Evolutionary conservation across 139 green algal genomes (phyloP).

Genomic region (Chlorella sp.): DNA sequence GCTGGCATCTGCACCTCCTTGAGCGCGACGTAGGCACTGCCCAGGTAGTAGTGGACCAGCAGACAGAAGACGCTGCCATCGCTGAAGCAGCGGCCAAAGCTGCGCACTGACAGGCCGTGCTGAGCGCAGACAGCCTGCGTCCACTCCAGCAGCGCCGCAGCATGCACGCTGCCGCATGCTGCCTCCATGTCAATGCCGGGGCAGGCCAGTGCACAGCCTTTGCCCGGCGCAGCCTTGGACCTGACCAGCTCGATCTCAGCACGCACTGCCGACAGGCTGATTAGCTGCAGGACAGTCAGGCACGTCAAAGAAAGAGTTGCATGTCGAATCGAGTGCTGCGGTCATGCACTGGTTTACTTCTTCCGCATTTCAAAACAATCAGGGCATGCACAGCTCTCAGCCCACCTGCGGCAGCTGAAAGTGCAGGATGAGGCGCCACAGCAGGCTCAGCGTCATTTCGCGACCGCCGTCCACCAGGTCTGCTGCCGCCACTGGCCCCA

Average conservation of each 20-base stretch:
- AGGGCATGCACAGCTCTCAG: neutral
- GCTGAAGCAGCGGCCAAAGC: slow-evolving; percentile 73
- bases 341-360: no score
- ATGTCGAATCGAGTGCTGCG: no score
- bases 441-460: slow-evolving; percentile 64
- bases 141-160: slow-evolving; percentile 74
- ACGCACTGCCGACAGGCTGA: slow-evolving; percentile 13
- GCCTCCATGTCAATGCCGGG: neutral
- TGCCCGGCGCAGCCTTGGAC: slow-evolving; percentile 12
- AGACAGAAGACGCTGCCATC: slow-evolving; percentile 82
- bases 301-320: neutral
- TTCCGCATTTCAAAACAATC: no score
- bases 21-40: slow-evolving; percentile 48
- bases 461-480: slow-evolving; percentile 74
- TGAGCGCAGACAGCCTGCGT: slow-evolving; percentile 67
- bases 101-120: slow-evolving; percentile 59
- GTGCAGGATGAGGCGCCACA: slow-evolving; percentile 65
- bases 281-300: slow-evolving; percentile 8
- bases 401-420: slow-evolving; percentile 55
- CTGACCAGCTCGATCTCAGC: slow-evolving; percentile 48
- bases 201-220: neutral
- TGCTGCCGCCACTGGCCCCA: slow-evolving; percentile 22
- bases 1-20: slow-evolving; percentile 44
- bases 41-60: slow-evolving; percentile 78
- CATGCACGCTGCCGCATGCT: neutral